Conservation (phyloP, 371 early-diverging fungal species). For the Umbelopsis sp. region DNA sequence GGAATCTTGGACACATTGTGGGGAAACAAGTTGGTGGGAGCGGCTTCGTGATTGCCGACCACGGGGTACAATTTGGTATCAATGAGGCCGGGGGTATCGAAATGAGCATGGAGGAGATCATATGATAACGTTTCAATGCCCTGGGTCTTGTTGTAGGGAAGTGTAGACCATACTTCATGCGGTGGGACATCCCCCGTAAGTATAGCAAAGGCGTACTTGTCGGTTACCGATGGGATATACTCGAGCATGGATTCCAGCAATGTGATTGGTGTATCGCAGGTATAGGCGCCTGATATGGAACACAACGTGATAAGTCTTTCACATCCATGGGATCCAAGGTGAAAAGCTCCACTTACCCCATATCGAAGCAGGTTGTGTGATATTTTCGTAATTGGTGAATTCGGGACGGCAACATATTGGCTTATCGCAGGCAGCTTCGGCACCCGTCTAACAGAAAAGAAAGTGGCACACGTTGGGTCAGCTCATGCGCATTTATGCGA, state of each 20-base stretch:
- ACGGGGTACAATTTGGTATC: conserved; percentile 55
- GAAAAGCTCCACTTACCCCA: conserved; percentile 35
- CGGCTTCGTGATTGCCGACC: conserved; percentile 62
- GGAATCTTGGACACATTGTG: conserved; percentile 39
- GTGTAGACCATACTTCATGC: conserved; percentile 63
- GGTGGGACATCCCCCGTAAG: conserved; percentile 69
- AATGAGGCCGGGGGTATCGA: conserved; percentile 36
- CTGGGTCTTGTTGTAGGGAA: conserved; percentile 44
- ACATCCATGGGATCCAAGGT: neutral
- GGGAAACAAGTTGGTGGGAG: conserved; percentile 54
- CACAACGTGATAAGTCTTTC: neutral
- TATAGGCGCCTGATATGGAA: conserved; percentile 47
- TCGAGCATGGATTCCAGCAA: conserved; percentile 52
- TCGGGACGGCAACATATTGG: conserved; percentile 61
- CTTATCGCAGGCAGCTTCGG: conserved; percentile 55
- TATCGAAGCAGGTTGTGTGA: conserved; percentile 34
- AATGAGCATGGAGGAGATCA: conserved; percentile 39
- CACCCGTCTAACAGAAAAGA: conserved; percentile 33
- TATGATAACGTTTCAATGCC: conserved; percentile 46
- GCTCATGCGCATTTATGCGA: neutral
- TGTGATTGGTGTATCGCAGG: conserved; percentile 54
- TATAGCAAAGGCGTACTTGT: conserved; percentile 51
- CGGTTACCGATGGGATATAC: conserved; percentile 41
- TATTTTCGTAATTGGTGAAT: conserved; percentile 38
- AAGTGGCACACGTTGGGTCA: neutral